Evolutionary conservation across 2,329 filamentous ascomycete species (phyloP).

Genomic region (Tothia fuscella): DNA sequence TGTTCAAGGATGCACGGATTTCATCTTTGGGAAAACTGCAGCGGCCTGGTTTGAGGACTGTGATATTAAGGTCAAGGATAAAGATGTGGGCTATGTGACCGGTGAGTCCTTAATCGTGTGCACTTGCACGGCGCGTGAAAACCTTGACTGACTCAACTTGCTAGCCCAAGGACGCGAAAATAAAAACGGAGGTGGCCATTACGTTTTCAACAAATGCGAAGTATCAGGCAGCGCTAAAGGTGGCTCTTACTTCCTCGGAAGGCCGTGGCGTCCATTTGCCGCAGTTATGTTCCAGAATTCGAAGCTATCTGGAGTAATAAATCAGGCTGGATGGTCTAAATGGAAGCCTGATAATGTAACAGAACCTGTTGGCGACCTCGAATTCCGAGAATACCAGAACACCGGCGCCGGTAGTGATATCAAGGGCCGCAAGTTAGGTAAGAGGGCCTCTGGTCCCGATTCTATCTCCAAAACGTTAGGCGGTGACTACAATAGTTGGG

Average conservation of each 20-base stretch:
- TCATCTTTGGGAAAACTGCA: constrained; percentile 45
- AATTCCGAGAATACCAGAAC: constrained; percentile 51
- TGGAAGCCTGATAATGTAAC: constrained; percentile 46
- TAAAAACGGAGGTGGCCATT: constrained; percentile 32
- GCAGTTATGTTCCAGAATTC: constrained; percentile 42
- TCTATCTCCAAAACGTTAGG: no score
- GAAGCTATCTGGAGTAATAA: constrained; percentile 43
- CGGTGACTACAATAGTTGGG: no score
- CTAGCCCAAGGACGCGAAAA: constrained; percentile 25
- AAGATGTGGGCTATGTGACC: constrained; percentile 33
- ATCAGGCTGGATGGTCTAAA: constrained; percentile 44
- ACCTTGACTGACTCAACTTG: neutral
- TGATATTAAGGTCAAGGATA: constrained; percentile 35
- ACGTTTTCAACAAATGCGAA: constrained; percentile 43
- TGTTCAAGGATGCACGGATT: constrained; percentile 48
- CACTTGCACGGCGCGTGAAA: neutral
- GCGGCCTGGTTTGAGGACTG: constrained; percentile 40
- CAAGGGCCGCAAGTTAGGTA: no score
- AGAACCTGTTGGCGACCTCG: no score
- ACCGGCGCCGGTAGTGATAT: constrained; percentile 45
- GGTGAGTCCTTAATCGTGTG: constrained; percentile 19
- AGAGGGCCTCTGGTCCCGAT: no score
- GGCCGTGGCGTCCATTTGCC: constrained; percentile 41
- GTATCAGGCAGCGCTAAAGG: constrained; percentile 29
- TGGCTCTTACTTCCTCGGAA: constrained; percentile 38